These are phyloP conservation scores for Oryza nivara DNA, from an alignment of 176 grass and related monocot species.

Conservation along the genomic window DNA sequence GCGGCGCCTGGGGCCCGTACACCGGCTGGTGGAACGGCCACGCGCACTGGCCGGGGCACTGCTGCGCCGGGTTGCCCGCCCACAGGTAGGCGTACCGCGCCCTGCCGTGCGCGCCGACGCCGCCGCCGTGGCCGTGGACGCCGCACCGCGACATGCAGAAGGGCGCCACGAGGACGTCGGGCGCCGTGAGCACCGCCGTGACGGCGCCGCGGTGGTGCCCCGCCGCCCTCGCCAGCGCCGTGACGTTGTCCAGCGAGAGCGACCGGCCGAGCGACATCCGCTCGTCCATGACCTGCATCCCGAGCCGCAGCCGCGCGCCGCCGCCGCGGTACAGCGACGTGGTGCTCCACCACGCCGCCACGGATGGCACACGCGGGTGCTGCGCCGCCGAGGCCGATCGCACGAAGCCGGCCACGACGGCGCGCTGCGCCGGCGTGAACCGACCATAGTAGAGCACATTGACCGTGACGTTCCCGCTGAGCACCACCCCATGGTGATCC, in stretches of 20 bases:
- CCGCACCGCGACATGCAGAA: constrained; percentile 85
- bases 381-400: constrained; percentile 44
- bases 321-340: constrained; percentile 59
- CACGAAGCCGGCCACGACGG: constrained; percentile 69
- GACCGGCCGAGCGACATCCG: constrained; percentile 57
- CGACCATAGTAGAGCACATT: constrained; percentile 82
- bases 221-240: constrained; percentile 42
- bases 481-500: constrained; percentile 67
- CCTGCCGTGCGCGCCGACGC: constrained; percentile 38
- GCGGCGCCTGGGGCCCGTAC: constrained; percentile 60
- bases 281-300: constrained; percentile 48
- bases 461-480: constrained; percentile 70
- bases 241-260: constrained; percentile 60
- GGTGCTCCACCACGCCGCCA: constrained; percentile 84
- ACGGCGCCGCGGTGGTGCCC: constrained; percentile 60
- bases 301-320: constrained; percentile 47
- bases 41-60: constrained; percentile 81
- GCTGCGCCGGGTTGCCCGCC: constrained; percentile 65
- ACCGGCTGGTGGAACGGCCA: constrained; percentile 84
- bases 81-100: constrained; percentile 72
- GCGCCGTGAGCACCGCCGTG: constrained; percentile 67
- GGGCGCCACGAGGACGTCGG: constrained; percentile 58
- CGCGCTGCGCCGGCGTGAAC: constrained; percentile 64
- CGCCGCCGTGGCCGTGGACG: constrained; percentile 44
- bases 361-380: constrained; percentile 30